Percentiles rank a stretch among this genome's conserved stretches.
Conservation (phyloP, 345 rosid species). For the Cardamine resedifolia region DNA sequence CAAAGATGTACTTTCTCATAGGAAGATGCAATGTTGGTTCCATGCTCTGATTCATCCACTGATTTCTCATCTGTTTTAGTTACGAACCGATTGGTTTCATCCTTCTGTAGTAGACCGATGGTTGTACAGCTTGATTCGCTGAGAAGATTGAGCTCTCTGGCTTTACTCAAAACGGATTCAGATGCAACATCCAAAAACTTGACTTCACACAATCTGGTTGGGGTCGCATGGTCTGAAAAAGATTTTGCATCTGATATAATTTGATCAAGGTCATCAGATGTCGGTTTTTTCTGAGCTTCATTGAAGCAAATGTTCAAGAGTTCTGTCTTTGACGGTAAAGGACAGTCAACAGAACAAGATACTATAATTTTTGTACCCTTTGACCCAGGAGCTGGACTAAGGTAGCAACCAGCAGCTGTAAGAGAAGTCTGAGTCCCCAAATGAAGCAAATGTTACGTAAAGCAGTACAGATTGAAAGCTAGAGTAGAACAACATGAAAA, state of each 20-base stretch:
- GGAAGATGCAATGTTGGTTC: constrained; percentile 14
- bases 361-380: constrained; percentile 75
- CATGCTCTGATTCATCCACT: constrained; percentile 29
- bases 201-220: constrained; percentile 42
- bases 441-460: constrained; percentile 13
- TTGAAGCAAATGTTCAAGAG: constrained; percentile 29
- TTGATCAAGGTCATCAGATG: constrained; percentile 39
- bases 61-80: constrained; percentile 40
- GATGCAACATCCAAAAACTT: constrained; percentile 50
- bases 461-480: neutral
- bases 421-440: constrained; percentile 62
- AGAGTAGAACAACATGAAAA: constrained; percentile 8
- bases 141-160: constrained; percentile 58
- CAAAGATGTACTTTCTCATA: constrained; percentile 33
- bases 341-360: constrained; percentile 68
- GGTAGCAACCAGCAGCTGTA: constrained; percentile 92
- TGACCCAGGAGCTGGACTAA: constrained; percentile 85
- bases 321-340: constrained; percentile 56
- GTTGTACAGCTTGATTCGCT: constrained; percentile 59
- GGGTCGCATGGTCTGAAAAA: constrained; percentile 35
- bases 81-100: constrained; percentile 64
- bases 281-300: constrained; percentile 35
- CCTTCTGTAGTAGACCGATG: constrained; percentile 52
- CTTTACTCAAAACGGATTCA: constrained; percentile 62
- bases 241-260: constrained; percentile 50